Percentiles rank a stretch among this genome's conserved stretches.
Conservation (phyloP, 441 rosid genomes). For the Pelargonium fulgidum region DNA sequence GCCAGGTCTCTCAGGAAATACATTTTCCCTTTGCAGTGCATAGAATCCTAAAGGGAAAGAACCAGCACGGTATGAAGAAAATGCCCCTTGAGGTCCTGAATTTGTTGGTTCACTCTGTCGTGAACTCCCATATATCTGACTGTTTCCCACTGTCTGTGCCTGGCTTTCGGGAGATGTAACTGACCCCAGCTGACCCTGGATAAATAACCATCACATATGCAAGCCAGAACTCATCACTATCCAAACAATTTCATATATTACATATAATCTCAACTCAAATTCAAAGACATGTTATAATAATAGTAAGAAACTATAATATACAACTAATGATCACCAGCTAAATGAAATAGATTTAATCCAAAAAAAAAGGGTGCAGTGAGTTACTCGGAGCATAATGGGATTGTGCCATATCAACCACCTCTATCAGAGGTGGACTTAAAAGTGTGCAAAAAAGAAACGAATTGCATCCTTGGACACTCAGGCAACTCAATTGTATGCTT, state of each 20-base stretch:
- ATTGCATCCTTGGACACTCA: too few species aligned
- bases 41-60: constrained; percentile 59
- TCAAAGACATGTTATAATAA: background rate
- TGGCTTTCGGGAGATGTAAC: constrained; percentile 76
- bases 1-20: constrained; percentile 97
- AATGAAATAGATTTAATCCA: background rate
- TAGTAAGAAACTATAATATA: background rate
- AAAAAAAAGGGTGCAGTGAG: background rate
- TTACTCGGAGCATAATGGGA: background rate
- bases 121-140: constrained; percentile 53
- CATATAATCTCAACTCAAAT: constrained; percentile 4
- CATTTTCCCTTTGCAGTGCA: constrained; percentile 73
- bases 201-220: constrained; percentile 23
- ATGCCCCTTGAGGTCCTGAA: constrained; percentile 53
- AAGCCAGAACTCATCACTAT: constrained; percentile 19
- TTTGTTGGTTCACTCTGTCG: constrained; percentile 47
- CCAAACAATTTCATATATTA: constrained; percentile 14
- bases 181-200: constrained; percentile 82
- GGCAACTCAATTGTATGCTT: background rate
- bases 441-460: background rate
- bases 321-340: background rate
- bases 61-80: constrained; percentile 48
- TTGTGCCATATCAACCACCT: background rate
- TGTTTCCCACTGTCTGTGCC: constrained; percentile 45
- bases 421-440: background rate